Base-by-base conservation (phyloP, 495 filamentous ascomycete genomes). In the Peziza echinospora region DNA sequence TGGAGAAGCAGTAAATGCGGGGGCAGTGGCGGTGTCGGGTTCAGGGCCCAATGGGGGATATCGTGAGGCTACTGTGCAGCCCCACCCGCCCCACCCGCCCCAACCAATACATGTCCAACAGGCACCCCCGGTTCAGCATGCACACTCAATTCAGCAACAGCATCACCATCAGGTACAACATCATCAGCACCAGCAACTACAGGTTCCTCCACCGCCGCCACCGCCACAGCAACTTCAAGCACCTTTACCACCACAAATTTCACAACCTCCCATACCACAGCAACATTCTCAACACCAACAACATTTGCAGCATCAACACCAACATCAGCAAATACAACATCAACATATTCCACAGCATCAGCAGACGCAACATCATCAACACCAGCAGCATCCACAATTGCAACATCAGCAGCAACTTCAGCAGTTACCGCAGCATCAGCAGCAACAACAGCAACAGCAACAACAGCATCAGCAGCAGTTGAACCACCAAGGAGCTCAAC, bases 11-110 rank as follows among this genome's bases (percentile, higher is more conserved):
- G 45, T 11, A 17, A 37, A 37, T 7, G 30, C 30, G 30, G 30
- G 30, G 1, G 45, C 13, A 17, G 19, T 13, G 4, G 30, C 30
- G 30, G 30, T 11, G 1, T 61, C 59, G 5, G 56, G 61, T 7
- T 65, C 65, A 19, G 67, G 67, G 45, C 44, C 64, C 52, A 45
- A 60, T 53, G 66, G 71, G 63, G 65, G 73, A 72, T 58, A 64
- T 61, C 3, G 26, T 50, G 28, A 49, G 54, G 19, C 24, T 50
- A 21, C 49, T 54, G 9, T 52, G 48, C 16, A 16, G 48, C 5
- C 47, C 41, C 17, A 49, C 49, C 26, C 37, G 26, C 44, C 10
- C 40, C 21, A 37, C 19, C 30, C 13, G 30, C 30, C 19, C 13
- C 19, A 37, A 11, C 30, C 30, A 17, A n/a, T n/a, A n/a, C n/a